Evolutionary conservation across 2,329 filamentous ascomycete species (phyloP), one percentile per base, ranked within the genome.

Genomic region (Penicillium sp.): DNA sequence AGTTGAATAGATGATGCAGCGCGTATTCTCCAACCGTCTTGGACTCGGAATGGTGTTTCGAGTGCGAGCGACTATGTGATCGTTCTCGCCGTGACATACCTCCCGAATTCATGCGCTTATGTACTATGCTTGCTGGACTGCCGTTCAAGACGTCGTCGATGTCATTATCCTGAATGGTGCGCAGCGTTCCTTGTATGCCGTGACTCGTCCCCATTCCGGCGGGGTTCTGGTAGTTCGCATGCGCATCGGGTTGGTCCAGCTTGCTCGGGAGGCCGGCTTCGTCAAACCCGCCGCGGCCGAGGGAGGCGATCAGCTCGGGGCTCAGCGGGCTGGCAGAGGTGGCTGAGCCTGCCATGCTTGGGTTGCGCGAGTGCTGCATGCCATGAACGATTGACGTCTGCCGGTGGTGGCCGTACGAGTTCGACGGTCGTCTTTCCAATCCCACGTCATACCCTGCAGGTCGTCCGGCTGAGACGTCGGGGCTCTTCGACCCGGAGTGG

Each of bases 21-120:
- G 94, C 94, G 81, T 96, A 97, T 77, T 99, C 94, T 49, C 91
- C 92, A n/a, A 96, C 92, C 0, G 92, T 96, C 73, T 92, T 95
- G 58, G 88, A 83, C 57, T 95, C 90, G 47, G 87, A 83, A 62
- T 85, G 79, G 47, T 79, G 76, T 63, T 87, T 82, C 31, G 89
- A 92, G 64, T 90, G 86, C 14, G 89, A 89, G 61, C 86, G 87
- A 65, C 92, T 85, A 65, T 88, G 87, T 6, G 80, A 77, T 67
- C 90, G 86, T 56, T 91, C 88, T 47, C 87, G 83, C 59, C 87
- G 84, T 42, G 82, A 77, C 69, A 83, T 89, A 50, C 78, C 79
- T 63, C 82, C 86, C 24, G 87, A 84, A 71, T 83, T 83, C 53
- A 70, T 68, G 44, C 70, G 67, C 49, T 67, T 69, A 45, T 74